Conservation (phyloP, 345 rosid species). For the Aegle marmelos region DNA sequence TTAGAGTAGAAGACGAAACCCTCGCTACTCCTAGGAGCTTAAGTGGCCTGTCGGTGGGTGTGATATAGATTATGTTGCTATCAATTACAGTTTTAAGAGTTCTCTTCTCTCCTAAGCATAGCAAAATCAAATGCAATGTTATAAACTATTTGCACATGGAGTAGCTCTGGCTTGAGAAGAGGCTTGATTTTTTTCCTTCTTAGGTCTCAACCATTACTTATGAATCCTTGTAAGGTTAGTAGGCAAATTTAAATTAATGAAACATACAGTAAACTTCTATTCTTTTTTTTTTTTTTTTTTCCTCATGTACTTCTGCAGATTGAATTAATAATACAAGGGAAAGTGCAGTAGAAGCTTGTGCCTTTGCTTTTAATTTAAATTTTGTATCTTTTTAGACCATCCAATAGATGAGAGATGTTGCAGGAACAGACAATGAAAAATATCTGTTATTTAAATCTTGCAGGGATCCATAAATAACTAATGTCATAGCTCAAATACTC, state of each 20-base stretch:
- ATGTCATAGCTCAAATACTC: not conserved
- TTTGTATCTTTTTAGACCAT: not conserved
- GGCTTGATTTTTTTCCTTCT: conserved; percentile 46
- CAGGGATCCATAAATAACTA: not conserved
- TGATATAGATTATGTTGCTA: not conserved
- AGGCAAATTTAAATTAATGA: not conserved
- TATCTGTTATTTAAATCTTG: not conserved
- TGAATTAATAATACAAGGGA: not conserved
- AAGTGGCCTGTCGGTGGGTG: not conserved
- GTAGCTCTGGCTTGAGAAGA: conserved; percentile 30
- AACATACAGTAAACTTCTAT: not conserved
- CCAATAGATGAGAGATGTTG: not conserved
- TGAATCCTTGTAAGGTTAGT: not conserved
- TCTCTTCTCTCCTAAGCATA: not conserved
- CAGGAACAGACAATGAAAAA: not conserved
- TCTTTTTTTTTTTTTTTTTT: no score
- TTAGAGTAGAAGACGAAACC: conserved; percentile 3
- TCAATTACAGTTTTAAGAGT: not conserved
- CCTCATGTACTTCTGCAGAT: not conserved
- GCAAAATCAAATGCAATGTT: not conserved
- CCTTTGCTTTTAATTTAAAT: not conserved
- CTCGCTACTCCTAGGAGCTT: not conserved
- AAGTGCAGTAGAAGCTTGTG: not conserved
- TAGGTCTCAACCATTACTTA: conserved; percentile 7
- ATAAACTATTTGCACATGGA: conserved; percentile 9